Base-by-base conservation (phyloP, 768 basidiomycete genomes). In the Tulasnella sp. region DNA sequence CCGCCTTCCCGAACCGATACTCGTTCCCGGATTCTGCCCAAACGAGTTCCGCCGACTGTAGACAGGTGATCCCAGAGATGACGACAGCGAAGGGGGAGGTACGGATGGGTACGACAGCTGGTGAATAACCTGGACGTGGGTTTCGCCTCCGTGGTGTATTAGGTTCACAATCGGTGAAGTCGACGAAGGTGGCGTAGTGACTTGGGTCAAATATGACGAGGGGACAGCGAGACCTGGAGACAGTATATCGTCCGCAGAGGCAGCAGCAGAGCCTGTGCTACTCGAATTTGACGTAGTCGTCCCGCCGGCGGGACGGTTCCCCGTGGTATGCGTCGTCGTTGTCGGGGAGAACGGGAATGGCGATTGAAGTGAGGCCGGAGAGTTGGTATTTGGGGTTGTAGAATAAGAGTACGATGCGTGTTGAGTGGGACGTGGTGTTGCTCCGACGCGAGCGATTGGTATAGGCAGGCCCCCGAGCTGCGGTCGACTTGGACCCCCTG, bases 81-180 rank as follows among this genome's bases (percentile, higher is more conserved):
- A 91, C 6, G 91, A 91, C 36, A 93, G 82, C 1, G 91, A 92
- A 3, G 93, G 93, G 14, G 93, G 93, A 1, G 93, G 93, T 0
- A 94, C 93, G 7, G 89, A 90, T 0, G 93, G 93, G 79, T 95
- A 95, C 5, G 91, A 87, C 71, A 94, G 85, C 17, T 85, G 82
- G 70, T 84, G 82, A 80, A 82, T 11, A 80, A 84, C 73, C 79
- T 82, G 8, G 81, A 83, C 68, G 82, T 82, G 37, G 34, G 38
- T 67, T 14, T 40, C 52, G 85, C 58, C 58, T 34, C 58, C 58
- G 31, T 64, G 58, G 31, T 64, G 58, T 64, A 64, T 64, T 75
- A 78, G 81, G 82, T 71, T 17, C 80, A 79, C 25, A 78, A 79
- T 8, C 81, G 83, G 85, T 4, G 88, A 88, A 14, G 86, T 84